phyloP scores from a whole-genome alignment of 169 alveolate species.

The Eimeria tenella region DNA sequence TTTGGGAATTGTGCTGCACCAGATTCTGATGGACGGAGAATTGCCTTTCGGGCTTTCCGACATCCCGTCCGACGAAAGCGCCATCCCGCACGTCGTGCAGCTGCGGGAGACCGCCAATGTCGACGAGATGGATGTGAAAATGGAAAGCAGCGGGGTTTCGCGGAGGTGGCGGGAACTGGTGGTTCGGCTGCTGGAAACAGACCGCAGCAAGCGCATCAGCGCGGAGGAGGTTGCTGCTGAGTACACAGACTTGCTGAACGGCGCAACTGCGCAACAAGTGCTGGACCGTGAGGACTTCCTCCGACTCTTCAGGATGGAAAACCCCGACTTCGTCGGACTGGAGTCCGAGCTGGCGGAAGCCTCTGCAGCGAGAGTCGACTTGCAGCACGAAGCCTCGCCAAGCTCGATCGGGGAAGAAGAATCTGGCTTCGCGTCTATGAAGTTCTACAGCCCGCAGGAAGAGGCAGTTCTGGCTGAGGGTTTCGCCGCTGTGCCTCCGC shows the following conservation, averaged over 20 bases:
- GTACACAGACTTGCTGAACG: not conserved
- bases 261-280: not conserved
- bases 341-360: not conserved
- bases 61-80: not conserved
- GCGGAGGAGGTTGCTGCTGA: not conserved
- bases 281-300: not conserved
- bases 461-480: too few species aligned
- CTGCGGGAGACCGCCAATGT: not conserved
- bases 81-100: not conserved
- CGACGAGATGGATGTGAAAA: not conserved
- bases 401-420: too few species aligned
- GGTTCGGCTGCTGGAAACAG: not conserved
- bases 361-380: too few species aligned
- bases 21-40: conserved; percentile 55
- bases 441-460: too few species aligned
- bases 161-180: conserved; percentile 4
- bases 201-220: not conserved
- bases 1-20: conserved; percentile 6
- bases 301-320: not conserved
- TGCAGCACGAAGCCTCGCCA: too few species aligned
- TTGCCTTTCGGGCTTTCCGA: conserved; percentile 10
- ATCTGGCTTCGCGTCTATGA: too few species aligned
- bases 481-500: too few species aligned
- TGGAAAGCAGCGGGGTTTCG: not conserved
- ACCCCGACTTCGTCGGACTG: not conserved